Percentiles rank a stretch among this genome's conserved stretches.
Evolutionary conservation across 352 stramenopile genomes (phyloP).

Genomic region (Phytophthora boehmeriae): DNA sequence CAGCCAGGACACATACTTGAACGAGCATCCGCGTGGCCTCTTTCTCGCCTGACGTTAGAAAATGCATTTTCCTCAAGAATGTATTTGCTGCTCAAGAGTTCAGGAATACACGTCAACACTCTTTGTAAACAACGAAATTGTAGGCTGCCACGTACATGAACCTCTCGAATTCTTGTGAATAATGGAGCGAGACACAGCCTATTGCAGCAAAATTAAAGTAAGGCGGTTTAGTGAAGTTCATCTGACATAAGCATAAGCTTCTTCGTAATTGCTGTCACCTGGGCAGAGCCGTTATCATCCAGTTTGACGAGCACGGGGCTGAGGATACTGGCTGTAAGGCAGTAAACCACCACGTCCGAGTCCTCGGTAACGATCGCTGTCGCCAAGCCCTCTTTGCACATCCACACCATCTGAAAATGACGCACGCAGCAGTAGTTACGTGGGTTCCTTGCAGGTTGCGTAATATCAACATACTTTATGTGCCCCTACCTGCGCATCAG

Average conservation of each 20-base stretch:
- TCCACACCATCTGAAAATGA: slow-evolving; percentile 71
- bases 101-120: not conserved
- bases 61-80: slow-evolving; percentile 70
- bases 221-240: not conserved
- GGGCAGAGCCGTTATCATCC: slow-evolving; percentile 62
- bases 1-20: slow-evolving; percentile 74
- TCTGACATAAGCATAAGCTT: not conserved
- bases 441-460: too few species aligned
- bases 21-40: slow-evolving; percentile 78
- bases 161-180: slow-evolving; percentile 49
- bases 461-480: too few species aligned
- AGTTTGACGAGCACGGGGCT: slow-evolving; percentile 74
- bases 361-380: slow-evolving; percentile 82
- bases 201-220: not conserved
- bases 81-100: slow-evolving; percentile 36
- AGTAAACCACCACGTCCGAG: slow-evolving; percentile 83
- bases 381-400: slow-evolving; percentile 65
- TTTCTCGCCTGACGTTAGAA: slow-evolving; percentile 62
- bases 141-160: slow-evolving; percentile 29
- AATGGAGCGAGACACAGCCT: slow-evolving; percentile 62
- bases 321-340: slow-evolving; percentile 54
- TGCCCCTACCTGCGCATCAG: slow-evolving; percentile 55
- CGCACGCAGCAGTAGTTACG: not conserved
- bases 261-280: slow-evolving; percentile 27
- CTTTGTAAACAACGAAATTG: not conserved